A percentile compares a stretch with the other conserved stretches of the same genome.
These are phyloP conservation scores for Trametes cingulata DNA, from an alignment of 768 basidiomycete species.

Conservation along the genomic window DNA sequence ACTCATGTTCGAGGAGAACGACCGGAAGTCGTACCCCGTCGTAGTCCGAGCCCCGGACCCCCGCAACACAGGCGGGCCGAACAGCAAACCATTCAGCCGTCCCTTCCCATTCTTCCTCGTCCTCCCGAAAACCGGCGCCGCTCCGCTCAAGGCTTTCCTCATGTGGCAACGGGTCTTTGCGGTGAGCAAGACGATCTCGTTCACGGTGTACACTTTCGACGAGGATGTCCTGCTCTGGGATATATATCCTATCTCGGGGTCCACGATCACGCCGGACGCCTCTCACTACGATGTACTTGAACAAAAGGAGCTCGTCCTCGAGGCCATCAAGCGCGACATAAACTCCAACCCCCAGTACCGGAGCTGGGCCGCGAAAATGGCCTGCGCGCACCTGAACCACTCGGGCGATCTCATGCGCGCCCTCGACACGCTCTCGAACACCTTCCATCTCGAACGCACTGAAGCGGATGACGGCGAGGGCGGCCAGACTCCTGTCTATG, in stretches of 20 bases:
- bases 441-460: neutral
- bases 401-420: neutral
- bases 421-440: neutral
- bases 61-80: neutral
- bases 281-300: neutral
- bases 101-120: neutral
- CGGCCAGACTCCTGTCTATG: neutral
- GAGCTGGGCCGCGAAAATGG: neutral
- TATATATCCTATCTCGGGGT: neutral
- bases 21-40: neutral
- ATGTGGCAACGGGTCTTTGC: constrained; percentile 4
- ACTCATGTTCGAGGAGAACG: neutral
- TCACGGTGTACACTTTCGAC: neutral
- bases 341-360: neutral
- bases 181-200: neutral
- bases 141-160: neutral
- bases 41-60: neutral
- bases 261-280: neutral
- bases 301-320: neutral
- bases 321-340: neutral
- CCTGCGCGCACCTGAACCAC: neutral
- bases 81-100: neutral
- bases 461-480: neutral
- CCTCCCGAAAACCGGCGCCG: neutral
- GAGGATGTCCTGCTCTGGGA: neutral